phyloP scores from a whole-genome alignment of 192 early-diverging fungal species.

The Powellomyces hirtus region DNA sequence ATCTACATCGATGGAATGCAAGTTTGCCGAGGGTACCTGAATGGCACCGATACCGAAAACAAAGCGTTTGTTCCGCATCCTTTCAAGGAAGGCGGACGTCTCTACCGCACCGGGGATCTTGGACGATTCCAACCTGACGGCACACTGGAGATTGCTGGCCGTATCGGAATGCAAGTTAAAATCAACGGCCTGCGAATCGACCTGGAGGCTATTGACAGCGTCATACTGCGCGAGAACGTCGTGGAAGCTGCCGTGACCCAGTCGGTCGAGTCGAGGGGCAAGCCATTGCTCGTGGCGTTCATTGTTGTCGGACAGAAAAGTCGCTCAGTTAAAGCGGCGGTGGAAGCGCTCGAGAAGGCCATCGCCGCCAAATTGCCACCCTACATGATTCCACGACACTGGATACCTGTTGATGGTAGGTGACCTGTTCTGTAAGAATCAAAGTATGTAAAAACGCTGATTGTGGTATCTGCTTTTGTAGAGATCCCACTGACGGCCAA shows the following conservation, averaged over 20 bases:
- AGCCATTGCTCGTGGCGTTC: background rate
- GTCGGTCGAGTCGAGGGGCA: background rate
- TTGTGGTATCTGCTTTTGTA: no score
- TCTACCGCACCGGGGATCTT: slow-evolving; percentile 39
- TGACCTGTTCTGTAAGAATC: no score
- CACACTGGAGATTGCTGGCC: slow-evolving; percentile 14
- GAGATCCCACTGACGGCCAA: no score
- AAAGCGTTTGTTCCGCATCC: slow-evolving; percentile 25
- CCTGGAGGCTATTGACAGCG: background rate
- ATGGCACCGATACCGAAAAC: no score
- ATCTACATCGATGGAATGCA: slow-evolving; percentile 38
- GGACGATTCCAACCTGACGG: background rate
- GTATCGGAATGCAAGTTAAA: slow-evolving; percentile 47
- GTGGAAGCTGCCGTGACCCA: background rate
- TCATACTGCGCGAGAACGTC: no score
- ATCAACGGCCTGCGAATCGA: slow-evolving; percentile 45
- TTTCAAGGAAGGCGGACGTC: slow-evolving; percentile 1
- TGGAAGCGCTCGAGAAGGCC: background rate
- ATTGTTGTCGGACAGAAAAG: background rate
- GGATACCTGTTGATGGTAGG: slow-evolving; percentile 2
- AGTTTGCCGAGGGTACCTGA: slow-evolving; percentile 5
- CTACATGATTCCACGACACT: background rate
- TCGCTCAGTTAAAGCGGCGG: background rate
- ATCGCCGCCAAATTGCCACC: background rate
- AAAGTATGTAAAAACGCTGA: no score